Base-by-base conservation (phyloP, 306 rosid species). In the Quercus ilex region DNA sequence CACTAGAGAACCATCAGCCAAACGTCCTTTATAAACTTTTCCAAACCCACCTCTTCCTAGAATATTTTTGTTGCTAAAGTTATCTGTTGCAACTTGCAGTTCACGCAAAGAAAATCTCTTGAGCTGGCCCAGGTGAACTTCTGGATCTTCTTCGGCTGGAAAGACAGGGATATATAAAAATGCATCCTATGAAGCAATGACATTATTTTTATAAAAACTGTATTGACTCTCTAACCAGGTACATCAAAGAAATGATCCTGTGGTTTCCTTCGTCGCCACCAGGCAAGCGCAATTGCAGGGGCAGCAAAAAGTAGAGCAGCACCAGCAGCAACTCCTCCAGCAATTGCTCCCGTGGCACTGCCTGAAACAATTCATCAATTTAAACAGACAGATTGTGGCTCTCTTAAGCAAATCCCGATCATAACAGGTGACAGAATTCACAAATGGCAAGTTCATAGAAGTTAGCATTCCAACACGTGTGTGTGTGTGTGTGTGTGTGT, bases 311-410 rank as follows among this genome's bases (percentile, higher is more conserved):
- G 83, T 76, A 93, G 81, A 82, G 96, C 97, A 63, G 97, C 98
- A 73, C 93, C 97, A 63, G 96, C 99, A 80, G 97, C 99, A 81
- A 93, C 99, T 83, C 98, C 99, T 79, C 97, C 99, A 70, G 98
- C 99, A 87, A 96, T 93, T 79, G 96, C 90, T 77, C 97, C 98
- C 49, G 94, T 90, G 41, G 85, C 67, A 77, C 81, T 73, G 73
- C 92, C 99, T 96, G 85, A 49, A 83, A 73, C 68, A 77, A 77
- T 23, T 70, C 18, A 71, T 52, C 75, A 55, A 43, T 69, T 63
- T 12, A 55, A 43, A 20, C 23, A 11, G 72, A 49, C 4, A 49
- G 53, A 12, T 12, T 49, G 4, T 49, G 15, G 15, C 25, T n/a
- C 25, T 35, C 9, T 19, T 53, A 52, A 3, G 64, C 15, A 64